phyloP scores from a whole-genome alignment of 2,329 filamentous ascomycete genomes.

The Xylaria sp. region DNA sequence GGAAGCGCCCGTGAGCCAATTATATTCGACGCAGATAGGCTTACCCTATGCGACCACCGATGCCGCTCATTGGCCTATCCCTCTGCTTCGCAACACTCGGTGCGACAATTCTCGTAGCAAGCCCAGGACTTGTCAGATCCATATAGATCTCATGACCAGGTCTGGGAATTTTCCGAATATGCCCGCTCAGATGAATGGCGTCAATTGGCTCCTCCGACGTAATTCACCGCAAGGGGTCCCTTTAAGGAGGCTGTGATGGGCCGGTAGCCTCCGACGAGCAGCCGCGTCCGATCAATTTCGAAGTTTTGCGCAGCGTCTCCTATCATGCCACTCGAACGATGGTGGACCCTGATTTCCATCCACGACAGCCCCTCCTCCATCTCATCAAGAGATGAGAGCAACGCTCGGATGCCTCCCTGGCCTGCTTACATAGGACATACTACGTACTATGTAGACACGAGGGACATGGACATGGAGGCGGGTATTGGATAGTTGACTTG shows the following conservation, averaged over 20 bases:
- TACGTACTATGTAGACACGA: not conserved
- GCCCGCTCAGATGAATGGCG: not conserved
- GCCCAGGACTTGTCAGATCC: not conserved
- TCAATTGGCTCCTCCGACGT: not conserved
- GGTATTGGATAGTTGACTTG: too few relatives aligned
- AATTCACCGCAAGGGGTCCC: not conserved
- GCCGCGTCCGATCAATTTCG: not conserved
- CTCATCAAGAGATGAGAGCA: not conserved
- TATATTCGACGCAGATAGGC: not conserved
- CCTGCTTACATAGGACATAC: too few relatives aligned
- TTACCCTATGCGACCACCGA: constrained; percentile 6
- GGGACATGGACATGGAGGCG: not conserved
- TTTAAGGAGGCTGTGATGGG: not conserved
- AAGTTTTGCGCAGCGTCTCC: not conserved
- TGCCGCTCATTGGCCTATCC: not conserved
- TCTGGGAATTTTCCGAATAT: not conserved
- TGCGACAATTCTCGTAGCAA: constrained; percentile 8
- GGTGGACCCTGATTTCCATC: not conserved
- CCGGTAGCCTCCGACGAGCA: not conserved
- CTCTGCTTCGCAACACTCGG: constrained; percentile 2
- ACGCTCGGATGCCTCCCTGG: not conserved
- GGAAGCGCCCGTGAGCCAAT: constrained; percentile 3
- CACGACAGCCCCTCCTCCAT: not conserved
- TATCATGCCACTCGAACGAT: not conserved
- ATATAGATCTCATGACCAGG: constrained; percentile 11